Base-by-base conservation (phyloP, 495 filamentous ascomycete genomes). In the Glarea lozoyensis region DNA sequence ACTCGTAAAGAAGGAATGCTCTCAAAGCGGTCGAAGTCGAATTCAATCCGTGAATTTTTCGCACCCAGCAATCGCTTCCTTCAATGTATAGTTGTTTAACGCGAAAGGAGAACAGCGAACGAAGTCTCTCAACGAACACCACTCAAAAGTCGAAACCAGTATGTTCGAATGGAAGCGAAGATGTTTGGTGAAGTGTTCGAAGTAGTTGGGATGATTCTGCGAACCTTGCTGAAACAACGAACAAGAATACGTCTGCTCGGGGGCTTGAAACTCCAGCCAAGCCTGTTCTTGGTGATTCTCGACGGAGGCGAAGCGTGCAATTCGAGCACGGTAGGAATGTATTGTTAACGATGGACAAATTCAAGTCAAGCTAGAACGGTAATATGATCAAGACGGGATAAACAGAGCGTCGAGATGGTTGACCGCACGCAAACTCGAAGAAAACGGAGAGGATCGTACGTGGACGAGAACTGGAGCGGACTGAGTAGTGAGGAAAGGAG, bases 11-110 rank as follows among this genome's bases (percentile, higher is more conserved):
- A 37, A 44, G 44, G 32, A 10, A 40, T 48, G 49, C 49, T 52
- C 40, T 52, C 49, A 52, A 52, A 52, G 49, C 49, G 36, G 37
- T 49, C 35, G 25, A 48, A 42, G 15, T n/a, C 25, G 25, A 29
- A 29, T 7, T 29, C 7, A 29, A 29, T 7, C 7, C 7, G n/a
- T 27, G 24, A 31, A 22, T 38, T 21, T 23, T 23, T 36, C 16
- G 16, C 13, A 36, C 24, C 20, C 15, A 29, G 19, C 40, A 34
- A 32, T 44, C 40, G 25, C 13, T 9, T 12, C n/a, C 25, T 7
- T 12, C 17, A 1, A 15, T 23, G n/a, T 10, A 16, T 12, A 24
- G 29, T 3, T 24, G 17, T 9, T 25, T 5, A 12, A 15, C 38
- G n/a, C 25, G 23, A 10, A 21, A 15, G 25, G 16, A n/a, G 23